Conservation (phyloP, 495 filamentous ascomycete species). For the Venustampulla echinocandica region DNA sequence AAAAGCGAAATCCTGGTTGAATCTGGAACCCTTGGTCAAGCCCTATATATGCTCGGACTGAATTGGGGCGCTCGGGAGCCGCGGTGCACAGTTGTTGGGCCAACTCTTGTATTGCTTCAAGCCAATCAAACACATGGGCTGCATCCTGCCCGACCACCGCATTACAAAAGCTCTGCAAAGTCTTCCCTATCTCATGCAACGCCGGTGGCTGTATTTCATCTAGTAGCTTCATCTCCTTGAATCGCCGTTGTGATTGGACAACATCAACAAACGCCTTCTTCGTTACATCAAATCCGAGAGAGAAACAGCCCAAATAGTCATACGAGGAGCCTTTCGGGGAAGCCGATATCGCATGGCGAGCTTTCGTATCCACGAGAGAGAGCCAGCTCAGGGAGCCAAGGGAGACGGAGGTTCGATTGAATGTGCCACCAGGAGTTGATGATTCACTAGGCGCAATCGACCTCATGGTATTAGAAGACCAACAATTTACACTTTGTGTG, state of each 20-base stretch:
- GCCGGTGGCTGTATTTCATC: slow-evolving; percentile 32
- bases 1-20: slow-evolving; percentile 39
- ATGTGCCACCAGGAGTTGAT: background rate
- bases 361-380: background rate
- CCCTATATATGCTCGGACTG: slow-evolving; percentile 27
- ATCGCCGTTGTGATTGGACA: slow-evolving; percentile 39
- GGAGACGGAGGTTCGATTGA: background rate
- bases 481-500: background rate
- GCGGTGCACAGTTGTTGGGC: slow-evolving; percentile 1
- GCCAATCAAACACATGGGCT: slow-evolving; percentile 1
- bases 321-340: slow-evolving; percentile 39
- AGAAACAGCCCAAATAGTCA: slow-evolving; percentile 46
- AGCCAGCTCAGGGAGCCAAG: slow-evolving; percentile 7
- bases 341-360: background rate
- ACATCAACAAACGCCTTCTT: slow-evolving; percentile 39
- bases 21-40: slow-evolving; percentile 49
- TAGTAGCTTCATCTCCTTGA: slow-evolving; percentile 38
- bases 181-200: slow-evolving; percentile 13
- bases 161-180: slow-evolving; percentile 1
- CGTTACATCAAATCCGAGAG: slow-evolving; percentile 41
- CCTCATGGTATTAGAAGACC: slow-evolving; percentile 1
- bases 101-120: slow-evolving; percentile 3
- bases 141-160: background rate
- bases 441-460: background rate
- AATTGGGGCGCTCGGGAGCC: background rate